A percentile compares a stretch with the other conserved stretches of the same genome.
These are phyloP conservation scores for Fragaria vesca DNA, from an alignment of 306 rosid genomes.

Conservation along the genomic window DNA sequence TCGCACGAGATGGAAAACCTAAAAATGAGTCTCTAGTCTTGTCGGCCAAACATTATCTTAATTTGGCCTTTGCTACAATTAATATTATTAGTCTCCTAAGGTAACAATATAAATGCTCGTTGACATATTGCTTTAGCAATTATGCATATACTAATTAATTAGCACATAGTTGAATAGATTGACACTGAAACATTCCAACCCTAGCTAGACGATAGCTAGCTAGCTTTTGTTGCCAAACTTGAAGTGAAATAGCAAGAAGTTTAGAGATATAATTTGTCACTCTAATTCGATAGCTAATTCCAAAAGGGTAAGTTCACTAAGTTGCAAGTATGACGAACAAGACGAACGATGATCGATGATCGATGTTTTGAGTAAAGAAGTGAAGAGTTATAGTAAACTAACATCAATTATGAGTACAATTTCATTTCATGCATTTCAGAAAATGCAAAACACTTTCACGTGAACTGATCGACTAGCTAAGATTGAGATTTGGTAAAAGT, in stretches of 20 bases:
- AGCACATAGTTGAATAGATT: not conserved
- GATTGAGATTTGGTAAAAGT: not conserved
- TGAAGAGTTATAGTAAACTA: no score
- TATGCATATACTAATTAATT: not conserved
- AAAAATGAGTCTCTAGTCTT: not conserved
- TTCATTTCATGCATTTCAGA: not conserved
- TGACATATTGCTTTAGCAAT: not conserved
- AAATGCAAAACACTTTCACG: not conserved
- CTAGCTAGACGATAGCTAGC: not conserved
- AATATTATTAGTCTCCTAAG: not conserved
- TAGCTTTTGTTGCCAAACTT: not conserved
- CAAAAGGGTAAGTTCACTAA: no score
- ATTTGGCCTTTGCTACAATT: not conserved
- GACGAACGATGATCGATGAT: no score
- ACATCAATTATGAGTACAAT: no score
- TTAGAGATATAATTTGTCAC: no score
- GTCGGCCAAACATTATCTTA: constrained; percentile 42
- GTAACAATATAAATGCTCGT: not conserved
- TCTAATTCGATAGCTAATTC: no score
- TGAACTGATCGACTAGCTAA: no score
- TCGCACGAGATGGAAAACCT: constrained; percentile 40
- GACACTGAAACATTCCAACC: not conserved
- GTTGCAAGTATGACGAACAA: no score
- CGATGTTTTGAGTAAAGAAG: no score
- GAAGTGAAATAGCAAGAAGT: not conserved